Evolutionary conservation across 306 rosid genomes (phyloP).

Genomic region (Quercus glauca): DNA sequence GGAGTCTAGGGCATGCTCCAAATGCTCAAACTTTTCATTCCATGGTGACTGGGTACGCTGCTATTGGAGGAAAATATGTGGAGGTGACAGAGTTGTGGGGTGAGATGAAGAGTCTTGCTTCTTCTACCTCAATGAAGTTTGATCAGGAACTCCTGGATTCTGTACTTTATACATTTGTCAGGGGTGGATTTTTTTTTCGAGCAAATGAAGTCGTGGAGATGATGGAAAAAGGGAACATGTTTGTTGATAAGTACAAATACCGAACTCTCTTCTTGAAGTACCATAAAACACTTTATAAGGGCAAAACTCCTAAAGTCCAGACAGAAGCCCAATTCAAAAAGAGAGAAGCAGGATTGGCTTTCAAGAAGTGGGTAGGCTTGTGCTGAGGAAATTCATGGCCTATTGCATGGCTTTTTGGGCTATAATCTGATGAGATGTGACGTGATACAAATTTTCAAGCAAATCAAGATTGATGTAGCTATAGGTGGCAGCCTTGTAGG

Average conservation of each 20-base stretch:
- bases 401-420: background rate
- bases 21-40: slow-evolving; percentile 90
- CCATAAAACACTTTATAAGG: slow-evolving; percentile 81
- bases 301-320: slow-evolving; percentile 79
- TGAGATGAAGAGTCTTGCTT: slow-evolving; percentile 81
- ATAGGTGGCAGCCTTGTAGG: background rate
- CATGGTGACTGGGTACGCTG: slow-evolving; percentile 86
- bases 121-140: slow-evolving; percentile 66
- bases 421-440: too few species aligned
- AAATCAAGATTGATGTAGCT: background rate
- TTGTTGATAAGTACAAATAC: slow-evolving; percentile 83
- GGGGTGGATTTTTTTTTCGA: slow-evolving; percentile 75
- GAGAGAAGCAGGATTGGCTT: slow-evolving; percentile 67
- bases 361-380: slow-evolving; percentile 85
- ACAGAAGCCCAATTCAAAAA: slow-evolving; percentile 71
- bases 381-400: slow-evolving; percentile 31
- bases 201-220: slow-evolving; percentile 80
- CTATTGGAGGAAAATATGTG: slow-evolving; percentile 78
- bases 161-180: slow-evolving; percentile 77
- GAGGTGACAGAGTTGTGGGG: slow-evolving; percentile 89
- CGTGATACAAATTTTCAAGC: background rate
- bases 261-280: slow-evolving; percentile 80
- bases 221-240: slow-evolving; percentile 83
- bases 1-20: slow-evolving; percentile 72
- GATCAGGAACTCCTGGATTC: slow-evolving; percentile 94